Evolutionary conservation across 2,329 filamentous ascomycete genomes (phyloP), one percentile per base, ranked within the genome.

Genomic region (Pseudogymnoascus sp.): DNA sequence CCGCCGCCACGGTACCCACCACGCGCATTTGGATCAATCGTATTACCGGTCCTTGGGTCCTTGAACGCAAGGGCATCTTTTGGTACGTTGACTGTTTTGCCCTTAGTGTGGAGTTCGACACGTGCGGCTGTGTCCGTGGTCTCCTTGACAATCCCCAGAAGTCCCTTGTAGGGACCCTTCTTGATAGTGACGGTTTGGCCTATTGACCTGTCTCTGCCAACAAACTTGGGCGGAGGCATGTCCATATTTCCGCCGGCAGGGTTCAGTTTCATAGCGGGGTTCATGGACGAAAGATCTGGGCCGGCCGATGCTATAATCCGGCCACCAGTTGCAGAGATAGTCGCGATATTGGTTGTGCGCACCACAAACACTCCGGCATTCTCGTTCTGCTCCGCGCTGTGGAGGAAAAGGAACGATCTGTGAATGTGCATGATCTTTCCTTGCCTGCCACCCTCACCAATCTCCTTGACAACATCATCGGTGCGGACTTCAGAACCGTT

Each of bases 361-460:
- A 90, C 88, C 35, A 97, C 93, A 70, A 96, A 96, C 9, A 97
- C 88, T 67, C 95, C 88, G 0, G 91, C 88, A 72, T 97, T 96
- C 73, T 97, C 92, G 46, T 87, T 89, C 62, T 88, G 87, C 50
- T 89, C 84, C 66, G 93, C 88, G 72, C 90, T 96, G 72, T 96
- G 90, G 62, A 96, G 79, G 78, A 96, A 99, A 17, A 97, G 84
- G 73, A 87, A 96, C n/a, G 91, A 91, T 60, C 95, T 88, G 75
- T 97, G 88, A 63, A 99, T 93, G 75, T 97, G 93, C 63, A 96
- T 84, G 68, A 99, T 96, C 69, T 90, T 90, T 69, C 95, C 95
- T 70, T 88, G 87, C 63, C 91, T 88, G 68, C 88, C 85, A 77
- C 96, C 92, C 35, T 93, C 95, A 19, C 88, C 88, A 65, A 88